Evolutionary conservation across 208 protist species (phyloP).

Genomic region (Trypanosoma caninum): DNA sequence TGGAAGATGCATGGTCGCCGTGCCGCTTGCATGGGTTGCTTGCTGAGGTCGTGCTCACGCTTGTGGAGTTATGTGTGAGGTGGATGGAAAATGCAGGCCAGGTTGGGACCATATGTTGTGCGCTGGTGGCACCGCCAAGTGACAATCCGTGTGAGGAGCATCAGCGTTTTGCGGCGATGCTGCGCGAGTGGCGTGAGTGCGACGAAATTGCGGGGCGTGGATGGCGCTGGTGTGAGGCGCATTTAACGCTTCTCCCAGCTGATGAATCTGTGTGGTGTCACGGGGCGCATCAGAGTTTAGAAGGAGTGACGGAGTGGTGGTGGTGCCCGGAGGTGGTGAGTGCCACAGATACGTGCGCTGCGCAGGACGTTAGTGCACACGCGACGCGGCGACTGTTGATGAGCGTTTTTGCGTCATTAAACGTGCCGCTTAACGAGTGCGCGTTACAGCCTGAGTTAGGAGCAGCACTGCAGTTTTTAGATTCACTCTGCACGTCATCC

Average conservation of each 20-base stretch:
- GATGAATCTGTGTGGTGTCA: conserved; percentile 4
- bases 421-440: not conserved
- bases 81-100: not conserved
- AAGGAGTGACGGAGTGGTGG: conserved; percentile 18
- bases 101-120: not conserved
- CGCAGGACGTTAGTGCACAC: not conserved
- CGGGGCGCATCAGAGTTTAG: not conserved
- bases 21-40: not conserved
- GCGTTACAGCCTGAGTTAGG: not conserved
- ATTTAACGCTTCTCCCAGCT: conserved; percentile 13
- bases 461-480: conserved; percentile 8
- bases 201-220: conserved; percentile 3
- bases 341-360: not conserved
- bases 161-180: not conserved
- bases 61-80: conserved; percentile 3
- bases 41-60: conserved; percentile 1
- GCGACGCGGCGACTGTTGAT: conserved; percentile 5
- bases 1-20: not conserved
- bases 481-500: not conserved
- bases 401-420: not conserved
- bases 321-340: conserved; percentile 16
- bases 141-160: not conserved
- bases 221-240: conserved; percentile 30
- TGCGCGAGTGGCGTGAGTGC: conserved; percentile 7
- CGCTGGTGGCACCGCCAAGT: not conserved